A percentile compares a stretch with the other conserved stretches of the same genome.
phyloP scores from a whole-genome alignment of 108 stramenopile species.

The Nitzschia putrida region DNA sequence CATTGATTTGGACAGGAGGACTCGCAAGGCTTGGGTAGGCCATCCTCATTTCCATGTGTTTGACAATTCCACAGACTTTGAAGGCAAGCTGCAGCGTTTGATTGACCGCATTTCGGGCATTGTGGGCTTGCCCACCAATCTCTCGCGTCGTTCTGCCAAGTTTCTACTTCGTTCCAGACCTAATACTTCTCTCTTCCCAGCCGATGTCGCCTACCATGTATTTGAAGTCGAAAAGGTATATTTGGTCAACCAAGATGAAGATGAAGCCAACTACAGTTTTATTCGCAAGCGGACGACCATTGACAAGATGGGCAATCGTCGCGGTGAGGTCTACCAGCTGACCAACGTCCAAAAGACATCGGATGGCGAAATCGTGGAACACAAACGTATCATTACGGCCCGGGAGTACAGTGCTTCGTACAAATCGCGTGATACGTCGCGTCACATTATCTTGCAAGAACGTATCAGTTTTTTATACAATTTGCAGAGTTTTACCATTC shows the following conservation, averaged over 20 bases:
- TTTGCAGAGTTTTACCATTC: constrained; percentile 70
- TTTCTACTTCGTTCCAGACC: constrained; percentile 65
- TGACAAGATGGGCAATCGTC: constrained; percentile 18
- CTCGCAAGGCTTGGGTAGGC: constrained; percentile 82
- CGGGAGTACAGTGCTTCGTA: constrained; percentile 73
- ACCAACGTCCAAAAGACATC: constrained; percentile 62
- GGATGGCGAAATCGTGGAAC: constrained; percentile 70
- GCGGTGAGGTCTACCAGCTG: constrained; percentile 66
- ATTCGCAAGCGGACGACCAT: constrained; percentile 70
- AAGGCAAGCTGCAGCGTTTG: constrained; percentile 78
- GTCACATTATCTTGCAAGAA: constrained; percentile 75
- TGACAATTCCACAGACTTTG: constrained; percentile 86
- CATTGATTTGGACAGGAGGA: constrained; percentile 63
- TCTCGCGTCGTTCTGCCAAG: constrained; percentile 66
- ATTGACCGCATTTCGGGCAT: constrained; percentile 65
- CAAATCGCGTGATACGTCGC: constrained; percentile 56
- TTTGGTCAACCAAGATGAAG: constrained; percentile 36
- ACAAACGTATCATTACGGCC: constrained; percentile 53
- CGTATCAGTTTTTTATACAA: constrained; percentile 82
- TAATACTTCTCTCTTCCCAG: constrained; percentile 52
- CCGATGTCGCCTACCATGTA: constrained; percentile 60
- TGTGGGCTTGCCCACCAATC: constrained; percentile 74
- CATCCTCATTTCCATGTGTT: constrained; percentile 73
- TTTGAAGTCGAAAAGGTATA: constrained; percentile 83
- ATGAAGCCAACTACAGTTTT: constrained; percentile 67